These are phyloP conservation scores for Cutaneotrichosporon cavernicola DNA, from an alignment of 1,284 basidiomycete species.

Conservation along the genomic window DNA sequence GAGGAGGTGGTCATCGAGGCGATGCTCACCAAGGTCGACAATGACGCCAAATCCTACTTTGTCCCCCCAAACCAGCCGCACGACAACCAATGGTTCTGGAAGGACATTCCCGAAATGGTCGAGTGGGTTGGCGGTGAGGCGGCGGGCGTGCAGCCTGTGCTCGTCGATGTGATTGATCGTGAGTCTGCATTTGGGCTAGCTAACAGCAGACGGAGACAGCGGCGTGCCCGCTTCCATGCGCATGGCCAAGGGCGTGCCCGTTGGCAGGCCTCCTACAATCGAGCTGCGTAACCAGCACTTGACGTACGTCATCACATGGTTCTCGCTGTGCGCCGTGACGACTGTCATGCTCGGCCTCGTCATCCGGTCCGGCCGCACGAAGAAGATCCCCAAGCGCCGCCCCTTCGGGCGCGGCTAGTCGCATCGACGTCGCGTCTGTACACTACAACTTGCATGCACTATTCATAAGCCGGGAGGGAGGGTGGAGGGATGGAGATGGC, in stretches of 20 bases:
- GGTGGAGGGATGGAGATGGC: too few relatives aligned
- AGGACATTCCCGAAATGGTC: conserved; percentile 78
- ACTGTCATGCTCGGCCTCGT: conserved; percentile 54
- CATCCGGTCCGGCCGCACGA: conserved; percentile 40
- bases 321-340: conserved; percentile 55
- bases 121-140: conserved; percentile 69
- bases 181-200: conserved; percentile 15
- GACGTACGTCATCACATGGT: conserved; percentile 91
- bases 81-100: conserved; percentile 87
- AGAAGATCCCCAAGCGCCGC: conserved; percentile 22
- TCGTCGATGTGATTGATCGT: conserved; percentile 70
- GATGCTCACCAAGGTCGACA: conserved; percentile 72
- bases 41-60: conserved; percentile 60
- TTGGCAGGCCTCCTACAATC: conserved; percentile 79
- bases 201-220: conserved; percentile 67
- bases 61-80: conserved; percentile 84
- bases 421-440: neutral
- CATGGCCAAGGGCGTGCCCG: conserved; percentile 72
- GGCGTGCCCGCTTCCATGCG: conserved; percentile 61
- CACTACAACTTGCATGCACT: conserved; percentile 6
- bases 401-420: conserved; percentile 5
- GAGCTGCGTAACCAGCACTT: conserved; percentile 93
- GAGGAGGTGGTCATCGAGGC: conserved; percentile 54
- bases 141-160: conserved; percentile 73
- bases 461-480: neutral